Evolutionary conservation across 2,329 filamentous ascomycete genomes (phyloP), one percentile per base, ranked within the genome.

Genomic region (Trichoderma sp.): DNA sequence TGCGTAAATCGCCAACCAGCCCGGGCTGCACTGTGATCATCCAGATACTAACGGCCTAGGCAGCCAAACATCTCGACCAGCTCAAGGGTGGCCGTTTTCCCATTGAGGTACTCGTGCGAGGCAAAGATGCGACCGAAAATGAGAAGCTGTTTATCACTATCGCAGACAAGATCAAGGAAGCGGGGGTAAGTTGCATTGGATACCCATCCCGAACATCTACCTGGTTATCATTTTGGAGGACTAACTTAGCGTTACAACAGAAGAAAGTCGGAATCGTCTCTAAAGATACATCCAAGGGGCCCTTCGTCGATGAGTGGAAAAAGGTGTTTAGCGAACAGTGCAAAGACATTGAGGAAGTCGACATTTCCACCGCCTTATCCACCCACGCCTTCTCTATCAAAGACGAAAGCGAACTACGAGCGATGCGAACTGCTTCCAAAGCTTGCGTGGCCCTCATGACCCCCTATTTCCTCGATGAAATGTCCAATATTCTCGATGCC

Each of bases 301-400:
- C 94, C 0, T 98, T 99, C 75, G 90, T 95, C 76, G 94, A 97
- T 66, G 96, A 99, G 80, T 99, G 96, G 96, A 97, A 96, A 81
- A 92, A 93, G 74, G 81, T 89, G 4, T 95, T 92, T 74, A 84
- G 85, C 68, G 91, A 92, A 26, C 89, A 92, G 71, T 91, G 90
- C 78, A 94, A 96, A 78, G 94, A 96, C 71, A 82, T 93, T 16
- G 93, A 97, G 78, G 91, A 97, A 79, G 90, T 96, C 52, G 96
- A 99, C 76, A 90, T 97, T 72, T 88, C 91, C 4, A 81, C 87
- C 21, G 94, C 94, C 14, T 85, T 99, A 37, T 98, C 96, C 10
- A 87, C 89, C 10, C 88, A 90, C 52, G 94, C 93, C 63, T 91
- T 99, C 78, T 91, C 95, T 18, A 87, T 97, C 79, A 99, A 99